Percentiles rank a stretch among this genome's conserved stretches.
These are phyloP conservation scores for Cyberlindnera japonica DNA, from an alignment of 805 yeast species.

Conservation along the genomic window DNA sequence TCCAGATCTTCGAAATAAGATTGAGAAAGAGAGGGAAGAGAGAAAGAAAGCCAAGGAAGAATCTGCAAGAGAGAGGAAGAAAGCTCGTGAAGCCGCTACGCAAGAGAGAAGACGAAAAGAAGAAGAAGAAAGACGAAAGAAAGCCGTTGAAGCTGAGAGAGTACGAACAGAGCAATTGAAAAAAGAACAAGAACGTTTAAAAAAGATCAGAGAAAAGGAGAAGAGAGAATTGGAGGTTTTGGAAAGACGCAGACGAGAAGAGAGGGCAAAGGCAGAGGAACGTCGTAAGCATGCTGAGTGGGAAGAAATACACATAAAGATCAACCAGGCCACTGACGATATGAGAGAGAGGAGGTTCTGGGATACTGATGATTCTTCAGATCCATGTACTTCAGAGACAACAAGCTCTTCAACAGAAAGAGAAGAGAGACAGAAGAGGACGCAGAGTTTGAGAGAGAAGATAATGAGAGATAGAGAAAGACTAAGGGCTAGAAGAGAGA, in stretches of 20 bases:
- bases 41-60: slow-evolving; percentile 3
- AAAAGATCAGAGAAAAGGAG: slow-evolving; percentile 9
- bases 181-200: slow-evolving; percentile 6
- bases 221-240: slow-evolving; percentile 11
- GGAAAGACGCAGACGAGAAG: slow-evolving; percentile 16
- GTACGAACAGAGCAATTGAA: not conserved
- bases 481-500: not conserved
- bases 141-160: not conserved
- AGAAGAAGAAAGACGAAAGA: slow-evolving; percentile 1
- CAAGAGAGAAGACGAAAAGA: slow-evolving; percentile 1
- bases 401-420: not conserved
- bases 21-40: slow-evolving; percentile 3
- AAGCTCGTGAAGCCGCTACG: slow-evolving; percentile 1
- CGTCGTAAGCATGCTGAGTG: slow-evolving; percentile 3
- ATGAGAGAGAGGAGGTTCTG: slow-evolving; percentile 1
- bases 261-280: slow-evolving; percentile 8
- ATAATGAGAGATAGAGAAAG: slow-evolving; percentile 1
- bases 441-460: slow-evolving; percentile 1
- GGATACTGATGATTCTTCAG: too few species aligned
- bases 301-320: slow-evolving; percentile 8
- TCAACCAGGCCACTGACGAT: slow-evolving; percentile 7
- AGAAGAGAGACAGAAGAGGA: not conserved
- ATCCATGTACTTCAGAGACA: not conserved
- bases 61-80: not conserved
- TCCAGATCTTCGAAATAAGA: too few species aligned